Evolutionary conservation across 2,329 filamentous ascomycete species (phyloP).

Genomic region (Nakataea oryzae): DNA sequence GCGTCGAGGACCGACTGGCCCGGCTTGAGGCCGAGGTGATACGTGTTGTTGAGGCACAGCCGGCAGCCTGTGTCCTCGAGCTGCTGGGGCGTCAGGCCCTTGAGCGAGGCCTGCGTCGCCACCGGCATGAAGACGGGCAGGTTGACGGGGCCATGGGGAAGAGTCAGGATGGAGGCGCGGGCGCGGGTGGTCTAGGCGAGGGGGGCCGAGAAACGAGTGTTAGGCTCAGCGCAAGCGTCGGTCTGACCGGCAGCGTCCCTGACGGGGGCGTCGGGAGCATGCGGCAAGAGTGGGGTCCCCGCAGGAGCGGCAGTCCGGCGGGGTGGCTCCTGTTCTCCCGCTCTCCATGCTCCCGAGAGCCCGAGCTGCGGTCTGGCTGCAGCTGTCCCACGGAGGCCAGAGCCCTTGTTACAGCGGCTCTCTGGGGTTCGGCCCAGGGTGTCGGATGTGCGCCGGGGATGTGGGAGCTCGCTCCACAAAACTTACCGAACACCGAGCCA

Average conservation of each 20-base stretch:
- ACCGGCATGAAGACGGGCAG: constrained; percentile 98
- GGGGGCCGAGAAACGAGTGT: no score
- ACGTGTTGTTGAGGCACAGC: constrained; percentile 95
- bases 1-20: constrained; percentile 81
- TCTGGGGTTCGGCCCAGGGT: background rate
- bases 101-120: constrained; percentile 90
- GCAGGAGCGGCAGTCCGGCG: background rate
- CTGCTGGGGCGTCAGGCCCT: constrained; percentile 87
- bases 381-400: no score
- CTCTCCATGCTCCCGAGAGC: background rate
- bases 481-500: constrained; percentile 14
- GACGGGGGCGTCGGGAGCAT: background rate
- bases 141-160: constrained; percentile 85
- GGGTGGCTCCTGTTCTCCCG: background rate
- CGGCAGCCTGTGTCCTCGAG: constrained; percentile 82
- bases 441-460: background rate
- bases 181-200: constrained; percentile 74
- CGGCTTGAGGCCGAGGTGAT: constrained; percentile 89
- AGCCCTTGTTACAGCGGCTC: no score
- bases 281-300: background rate
- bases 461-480: background rate
- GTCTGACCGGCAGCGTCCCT: background rate
- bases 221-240: no score
- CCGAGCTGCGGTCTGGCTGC: background rate
- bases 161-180: constrained; percentile 73